Conservation (phyloP, 2,329 filamentous ascomycete species). For the Xylaria sp. region DNA sequence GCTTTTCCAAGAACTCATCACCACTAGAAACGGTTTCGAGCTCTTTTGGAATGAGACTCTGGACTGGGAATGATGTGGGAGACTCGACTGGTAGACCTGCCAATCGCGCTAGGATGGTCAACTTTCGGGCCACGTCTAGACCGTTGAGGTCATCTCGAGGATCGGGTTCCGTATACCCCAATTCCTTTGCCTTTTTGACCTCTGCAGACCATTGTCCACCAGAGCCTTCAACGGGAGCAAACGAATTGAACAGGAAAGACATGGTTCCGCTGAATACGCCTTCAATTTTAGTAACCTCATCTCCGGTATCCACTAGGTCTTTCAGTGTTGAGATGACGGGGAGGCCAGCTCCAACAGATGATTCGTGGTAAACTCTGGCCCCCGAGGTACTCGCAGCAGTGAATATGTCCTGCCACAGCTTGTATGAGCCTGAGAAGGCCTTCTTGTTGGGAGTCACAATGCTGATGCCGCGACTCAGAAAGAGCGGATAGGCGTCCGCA, state of each 20-base stretch:
- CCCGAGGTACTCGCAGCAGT: conserved; percentile 73
- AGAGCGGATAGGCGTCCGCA: conserved; percentile 82
- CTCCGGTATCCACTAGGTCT: conserved; percentile 93
- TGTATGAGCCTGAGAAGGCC: conserved; percentile 84
- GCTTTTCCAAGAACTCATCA: conserved; percentile 83
- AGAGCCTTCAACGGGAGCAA: conserved; percentile 80
- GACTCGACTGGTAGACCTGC: conserved; percentile 83
- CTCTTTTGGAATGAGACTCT: conserved; percentile 90
- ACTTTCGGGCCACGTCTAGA: conserved; percentile 90
- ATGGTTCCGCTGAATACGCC: conserved; percentile 98
- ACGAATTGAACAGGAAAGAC: conserved; percentile 98
- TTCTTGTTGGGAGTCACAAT: conserved; percentile 99
- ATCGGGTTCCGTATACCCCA: conserved; percentile 92
- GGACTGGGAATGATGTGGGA: conserved; percentile 89
- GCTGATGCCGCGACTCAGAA: conserved; percentile 83
- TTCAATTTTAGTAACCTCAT: conserved; percentile 90
- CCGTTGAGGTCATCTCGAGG: conserved; percentile 88
- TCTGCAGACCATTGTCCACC: conserved; percentile 90
- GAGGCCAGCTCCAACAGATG: conserved; percentile 90
- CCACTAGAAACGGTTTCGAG: conserved; percentile 80
- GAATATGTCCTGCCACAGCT: conserved; percentile 90
- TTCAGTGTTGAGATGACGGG: conserved; percentile 93
- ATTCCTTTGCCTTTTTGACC: conserved; percentile 89
- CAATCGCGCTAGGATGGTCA: conserved; percentile 91
- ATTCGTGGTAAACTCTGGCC: conserved; percentile 93